Base-by-base conservation (phyloP, 2,329 filamentous ascomycete genomes). In the Calcarisporium arbuscula region DNA sequence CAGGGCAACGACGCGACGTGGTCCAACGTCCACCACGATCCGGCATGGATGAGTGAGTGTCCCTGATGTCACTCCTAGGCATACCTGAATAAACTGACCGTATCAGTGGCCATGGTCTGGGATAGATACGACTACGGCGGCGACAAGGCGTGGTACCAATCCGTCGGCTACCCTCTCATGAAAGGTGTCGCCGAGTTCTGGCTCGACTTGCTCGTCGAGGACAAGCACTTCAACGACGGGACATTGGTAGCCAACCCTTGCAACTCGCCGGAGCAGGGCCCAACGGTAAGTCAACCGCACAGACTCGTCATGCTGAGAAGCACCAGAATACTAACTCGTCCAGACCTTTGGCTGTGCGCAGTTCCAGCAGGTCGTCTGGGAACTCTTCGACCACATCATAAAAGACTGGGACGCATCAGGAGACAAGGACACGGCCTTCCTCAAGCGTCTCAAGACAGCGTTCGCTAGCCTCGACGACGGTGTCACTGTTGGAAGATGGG, bases 191-290 rank as follows among this genome's bases (percentile, higher is more conserved):
- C 71, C 0, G 45, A 66, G n/a, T 78, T 77, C 52, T 77, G 73
- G 69, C 56, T 76, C 4, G 65, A 62, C 6, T 65, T 74, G 43
- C 60, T 78, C 1, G 66, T 72, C 36, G 46, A 59, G 5, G 74
- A 77, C 44, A 34, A 38, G 1, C 72, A 65, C 50, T 67, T 56
- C 42, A 59, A 68, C 4, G 74, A 77, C 35, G 61, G 62, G 7
- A 67, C 64, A 0, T 58, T 75, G 4, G 71, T 77, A 0, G 71
- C 70, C 2, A 75, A 73, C 43, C 73, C 72, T 0, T 78, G 73
- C 50, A 75, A 70, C 36, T 72, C 67, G 12, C 69, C 74, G 1
- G 73, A 78, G 49, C 70, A 71, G 23, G 72, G 73, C 0, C 63
- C 65, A 2, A 67, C 65, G 6, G n/a, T n/a, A n/a, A n/a, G n/a